Percentiles rank a stretch among this genome's conserved stretches.
These are phyloP conservation scores for Eucalyptus sp. DNA, from an alignment of 345 rosid species.

Conservation along the genomic window DNA sequence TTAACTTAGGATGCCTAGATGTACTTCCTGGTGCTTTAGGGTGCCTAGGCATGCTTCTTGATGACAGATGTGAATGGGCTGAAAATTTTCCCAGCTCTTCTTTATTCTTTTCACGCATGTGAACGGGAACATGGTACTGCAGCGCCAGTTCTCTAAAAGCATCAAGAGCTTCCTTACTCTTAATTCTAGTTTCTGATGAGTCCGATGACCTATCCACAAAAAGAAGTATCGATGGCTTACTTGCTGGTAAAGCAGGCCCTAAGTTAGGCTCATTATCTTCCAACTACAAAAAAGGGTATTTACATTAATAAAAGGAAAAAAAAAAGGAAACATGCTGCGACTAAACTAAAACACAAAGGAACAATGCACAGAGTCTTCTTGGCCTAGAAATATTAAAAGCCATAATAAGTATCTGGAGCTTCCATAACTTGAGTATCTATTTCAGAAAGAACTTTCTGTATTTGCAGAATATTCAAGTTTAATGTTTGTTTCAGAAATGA, in stretches of 20 bases:
- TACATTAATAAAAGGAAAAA: background rate
- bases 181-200: conserved; percentile 36
- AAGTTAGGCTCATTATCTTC: conserved; percentile 34
- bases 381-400: background rate
- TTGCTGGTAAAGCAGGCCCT: conserved; percentile 46
- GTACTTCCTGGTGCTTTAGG: conserved; percentile 6
- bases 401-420: background rate
- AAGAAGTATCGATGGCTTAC: conserved; percentile 63
- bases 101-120: conserved; percentile 8
- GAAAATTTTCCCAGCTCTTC: conserved; percentile 16
- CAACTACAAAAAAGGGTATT: conserved; percentile 34
- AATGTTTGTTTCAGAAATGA: background rate
- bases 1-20: conserved; percentile 30
- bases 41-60: conserved; percentile 21
- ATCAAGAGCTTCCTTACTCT: conserved; percentile 55
- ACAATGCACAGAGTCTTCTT: background rate
- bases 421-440: background rate
- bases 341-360: background rate
- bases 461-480: background rate
- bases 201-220: conserved; percentile 79
- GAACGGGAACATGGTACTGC: conserved; percentile 17
- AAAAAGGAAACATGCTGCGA: background rate
- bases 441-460: background rate
- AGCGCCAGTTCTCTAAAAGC: conserved; percentile 54
- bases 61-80: conserved; percentile 16